These are phyloP conservation scores for Penicillium glabrum DNA, from an alignment of 2,329 filamentous ascomycete genomes.

Conservation along the genomic window DNA sequence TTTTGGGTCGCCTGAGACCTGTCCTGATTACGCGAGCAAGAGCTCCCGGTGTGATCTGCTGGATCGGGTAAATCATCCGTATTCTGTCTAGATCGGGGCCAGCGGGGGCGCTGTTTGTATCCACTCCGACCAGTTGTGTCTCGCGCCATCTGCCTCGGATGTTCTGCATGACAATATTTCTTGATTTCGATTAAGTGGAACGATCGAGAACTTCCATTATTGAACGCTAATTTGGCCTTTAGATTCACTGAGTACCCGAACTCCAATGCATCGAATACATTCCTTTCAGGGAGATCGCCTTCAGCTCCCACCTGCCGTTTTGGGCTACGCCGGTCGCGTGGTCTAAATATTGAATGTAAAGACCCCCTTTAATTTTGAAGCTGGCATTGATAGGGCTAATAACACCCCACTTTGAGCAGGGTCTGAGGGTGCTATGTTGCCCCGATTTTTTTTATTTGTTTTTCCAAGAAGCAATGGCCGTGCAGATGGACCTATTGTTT, in stretches of 20 bases:
- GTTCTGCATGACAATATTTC: background rate
- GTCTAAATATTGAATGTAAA: too few species aligned
- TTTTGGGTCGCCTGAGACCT: background rate
- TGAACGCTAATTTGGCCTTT: background rate
- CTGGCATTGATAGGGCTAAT: background rate
- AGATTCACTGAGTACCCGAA: background rate
- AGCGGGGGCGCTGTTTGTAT: background rate
- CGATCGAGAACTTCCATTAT: background rate
- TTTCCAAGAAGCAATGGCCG: background rate
- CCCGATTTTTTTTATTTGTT: too few species aligned
- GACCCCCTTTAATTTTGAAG: too few species aligned
- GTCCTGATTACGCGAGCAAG: background rate
- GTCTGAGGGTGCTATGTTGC: too few species aligned
- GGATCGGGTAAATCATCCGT: background rate
- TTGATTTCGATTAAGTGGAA: background rate
- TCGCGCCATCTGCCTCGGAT: background rate
- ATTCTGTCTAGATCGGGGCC: background rate
- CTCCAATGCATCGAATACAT: too few species aligned
- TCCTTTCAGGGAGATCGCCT: too few species aligned
- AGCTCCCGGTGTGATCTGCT: background rate
- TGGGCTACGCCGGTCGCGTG: background rate
- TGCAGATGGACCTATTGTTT: background rate
- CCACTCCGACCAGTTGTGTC: background rate
- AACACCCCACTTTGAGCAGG: too few species aligned
- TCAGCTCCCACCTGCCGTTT: background rate